These are phyloP conservation scores for Exserohilum turcica DNA, from an alignment of 2,329 filamentous ascomycete species.

Conservation along the genomic window DNA sequence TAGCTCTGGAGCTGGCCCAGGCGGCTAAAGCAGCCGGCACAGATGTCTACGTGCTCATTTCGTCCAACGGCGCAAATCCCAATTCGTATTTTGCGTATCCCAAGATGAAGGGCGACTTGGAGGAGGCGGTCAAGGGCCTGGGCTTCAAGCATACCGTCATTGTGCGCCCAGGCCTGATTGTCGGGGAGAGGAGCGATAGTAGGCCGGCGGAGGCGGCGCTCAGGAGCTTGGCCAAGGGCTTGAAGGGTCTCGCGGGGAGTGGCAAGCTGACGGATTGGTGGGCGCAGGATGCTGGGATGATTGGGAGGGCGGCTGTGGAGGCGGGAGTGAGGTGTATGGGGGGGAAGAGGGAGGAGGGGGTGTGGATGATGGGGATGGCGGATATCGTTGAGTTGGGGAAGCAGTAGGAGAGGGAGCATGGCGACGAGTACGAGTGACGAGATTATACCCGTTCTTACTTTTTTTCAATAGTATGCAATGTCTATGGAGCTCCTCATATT, in stretches of 20 bases:
- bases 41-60: constrained; percentile 79
- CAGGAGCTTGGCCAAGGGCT: constrained; percentile 58
- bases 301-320: constrained; percentile 69
- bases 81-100: constrained; percentile 59
- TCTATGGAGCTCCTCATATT: too few species aligned
- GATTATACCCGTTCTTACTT: constrained; percentile 1
- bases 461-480: not conserved
- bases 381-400: constrained; percentile 73
- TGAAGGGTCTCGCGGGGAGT: constrained; percentile 30
- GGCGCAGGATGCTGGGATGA: constrained; percentile 75
- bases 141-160: constrained; percentile 81
- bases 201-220: constrained; percentile 64
- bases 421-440: not conserved
- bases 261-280: constrained; percentile 64
- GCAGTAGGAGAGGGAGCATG: not conserved
- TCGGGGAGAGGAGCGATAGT: constrained; percentile 69
- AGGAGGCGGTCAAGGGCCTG: constrained; percentile 73
- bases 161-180: constrained; percentile 72
- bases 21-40: constrained; percentile 74
- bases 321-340: constrained; percentile 60
- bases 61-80: constrained; percentile 59
- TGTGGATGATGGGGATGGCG: constrained; percentile 64
- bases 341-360: constrained; percentile 60
- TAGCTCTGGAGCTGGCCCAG: constrained; percentile 78
- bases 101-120: constrained; percentile 85